Evolutionary conservation across 2,329 filamentous ascomycete species (phyloP), one percentile per base, ranked within the genome.

Genomic region (Colletotrichum navitas): DNA sequence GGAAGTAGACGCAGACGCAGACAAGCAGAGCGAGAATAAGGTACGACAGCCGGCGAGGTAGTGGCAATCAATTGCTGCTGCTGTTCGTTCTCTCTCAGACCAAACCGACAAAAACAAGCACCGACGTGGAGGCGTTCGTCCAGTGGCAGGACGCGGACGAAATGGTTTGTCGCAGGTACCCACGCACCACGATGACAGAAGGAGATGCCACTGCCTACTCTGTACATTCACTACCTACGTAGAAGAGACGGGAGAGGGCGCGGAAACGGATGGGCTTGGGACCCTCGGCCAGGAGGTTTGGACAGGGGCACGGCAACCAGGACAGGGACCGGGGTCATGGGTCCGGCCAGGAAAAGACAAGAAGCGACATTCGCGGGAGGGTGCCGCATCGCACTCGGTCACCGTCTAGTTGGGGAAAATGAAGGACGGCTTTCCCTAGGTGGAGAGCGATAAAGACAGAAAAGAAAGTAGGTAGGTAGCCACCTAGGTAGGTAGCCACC

Each of bases 281-380:
- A 52, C 45, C 56, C 56, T 34, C 24, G 41, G 32, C 68, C 51
- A 71, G 58, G 63, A 58, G 63, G 54, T 29, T 21, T 52, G 56
- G 60, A 56, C 66, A 47, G 51, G 60, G 66, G 43, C 54, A 36
- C 34, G 52, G 36, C 49, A 26, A 54, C 66, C 34, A 65, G 61
- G 59, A 71, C 64, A 71, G 32, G 64, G 68, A 63, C 68, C 64
- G 58, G 68, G 68, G 52, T 71, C 63, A 67, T 68, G 68, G 68
- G 36, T 71, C 34, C 64, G 58, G 41, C 43, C 58, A 71, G 39
- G 63, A 55, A 54, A 62, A 62, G 56, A 62, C 56, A 71, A 58
- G 64, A 63, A 58, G 58, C 68, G 68, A 71, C 63, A 61, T 64
- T 43, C 43, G 43, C n/a, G 32, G 11, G 60, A 63, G 60, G 45